Evolutionary conservation across 495 filamentous ascomycete species (phyloP).

Genomic region (Neurospora africana): DNA sequence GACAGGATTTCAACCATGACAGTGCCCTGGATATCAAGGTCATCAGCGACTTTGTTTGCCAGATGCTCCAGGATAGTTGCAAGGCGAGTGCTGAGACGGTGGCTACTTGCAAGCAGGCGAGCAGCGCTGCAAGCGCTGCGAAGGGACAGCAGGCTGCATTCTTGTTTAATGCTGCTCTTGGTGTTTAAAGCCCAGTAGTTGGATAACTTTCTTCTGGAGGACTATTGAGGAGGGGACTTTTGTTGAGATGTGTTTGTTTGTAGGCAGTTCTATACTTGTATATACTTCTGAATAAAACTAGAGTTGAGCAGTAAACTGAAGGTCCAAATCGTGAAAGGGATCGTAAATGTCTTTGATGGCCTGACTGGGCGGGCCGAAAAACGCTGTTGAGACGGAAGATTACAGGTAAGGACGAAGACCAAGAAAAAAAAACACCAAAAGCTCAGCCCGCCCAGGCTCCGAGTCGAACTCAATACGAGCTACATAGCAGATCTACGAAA

Average conservation of each 20-base stretch:
- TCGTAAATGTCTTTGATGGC: neutral
- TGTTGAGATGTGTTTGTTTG: neutral
- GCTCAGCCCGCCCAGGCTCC: neutral
- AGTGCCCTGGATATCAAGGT: slow-evolving; percentile 45
- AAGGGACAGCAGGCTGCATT: slow-evolving; percentile 45
- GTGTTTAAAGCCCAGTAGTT: slow-evolving; percentile 18
- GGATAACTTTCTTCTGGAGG: neutral
- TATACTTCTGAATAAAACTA: neutral
- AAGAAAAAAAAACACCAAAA: neutral
- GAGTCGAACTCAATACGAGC: neutral
- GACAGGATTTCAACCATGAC: slow-evolving; percentile 47
- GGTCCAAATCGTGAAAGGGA: neutral
- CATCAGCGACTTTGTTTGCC: slow-evolving; percentile 47
- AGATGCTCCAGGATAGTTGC: slow-evolving; percentile 41
- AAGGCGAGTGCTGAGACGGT: slow-evolving; percentile 38
- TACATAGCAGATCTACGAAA: neutral
- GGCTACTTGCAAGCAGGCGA: slow-evolving; percentile 34
- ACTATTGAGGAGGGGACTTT: neutral
- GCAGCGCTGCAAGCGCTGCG: slow-evolving; percentile 26
- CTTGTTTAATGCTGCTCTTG: slow-evolving; percentile 44
- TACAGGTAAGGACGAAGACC: neutral
- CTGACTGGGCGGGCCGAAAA: neutral
- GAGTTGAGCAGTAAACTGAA: neutral
- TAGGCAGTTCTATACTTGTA: neutral
- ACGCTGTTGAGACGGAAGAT: neutral